Conservation (phyloP, 1,284 basidiomycete genomes). For the Heterobasidion annosum region DNA sequence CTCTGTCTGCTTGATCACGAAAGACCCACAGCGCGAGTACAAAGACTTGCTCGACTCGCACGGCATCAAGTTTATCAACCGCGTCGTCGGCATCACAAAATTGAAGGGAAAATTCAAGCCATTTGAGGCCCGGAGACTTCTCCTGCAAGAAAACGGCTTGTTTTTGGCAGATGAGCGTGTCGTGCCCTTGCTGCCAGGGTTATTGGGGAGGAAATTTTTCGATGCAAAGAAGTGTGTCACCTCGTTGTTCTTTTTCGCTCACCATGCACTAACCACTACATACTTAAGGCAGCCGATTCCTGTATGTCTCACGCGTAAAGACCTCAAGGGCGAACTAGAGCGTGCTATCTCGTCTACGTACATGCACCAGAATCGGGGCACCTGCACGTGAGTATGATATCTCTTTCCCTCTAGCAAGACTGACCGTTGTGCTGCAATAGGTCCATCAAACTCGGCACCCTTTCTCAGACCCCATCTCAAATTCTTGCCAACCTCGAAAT, state of each 20-base stretch:
- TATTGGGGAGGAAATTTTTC: constrained; percentile 87
- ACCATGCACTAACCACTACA: background rate
- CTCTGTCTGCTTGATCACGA: constrained; percentile 84
- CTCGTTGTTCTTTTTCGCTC: background rate
- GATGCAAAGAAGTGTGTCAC: constrained; percentile 81
- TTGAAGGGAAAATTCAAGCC: constrained; percentile 91
- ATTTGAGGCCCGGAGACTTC: constrained; percentile 80
- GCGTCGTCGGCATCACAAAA: constrained; percentile 89
- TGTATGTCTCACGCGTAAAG: constrained; percentile 77
- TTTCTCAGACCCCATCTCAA: constrained; percentile 68
- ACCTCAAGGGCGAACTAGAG: constrained; percentile 86
- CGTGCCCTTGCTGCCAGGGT: constrained; percentile 76
- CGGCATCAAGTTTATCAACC: constrained; percentile 80
- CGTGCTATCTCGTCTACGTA: constrained; percentile 88
- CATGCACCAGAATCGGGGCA: constrained; percentile 90
- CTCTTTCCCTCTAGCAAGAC: background rate
- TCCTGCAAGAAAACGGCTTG: constrained; percentile 84
- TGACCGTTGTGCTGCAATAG: constrained; percentile 28
- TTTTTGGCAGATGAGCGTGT: constrained; percentile 93
- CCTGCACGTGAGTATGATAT: constrained; percentile 63
- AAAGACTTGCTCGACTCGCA: constrained; percentile 81
- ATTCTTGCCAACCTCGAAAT: constrained; percentile 74
- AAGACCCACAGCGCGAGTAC: constrained; percentile 94
- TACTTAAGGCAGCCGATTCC: constrained; percentile 83
- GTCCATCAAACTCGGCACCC: constrained; percentile 77